A percentile compares a stretch with the other conserved stretches of the same genome.
These are phyloP conservation scores for Solioccasus polychromus DNA, from an alignment of 768 basidiomycete genomes.

Conservation along the genomic window DNA sequence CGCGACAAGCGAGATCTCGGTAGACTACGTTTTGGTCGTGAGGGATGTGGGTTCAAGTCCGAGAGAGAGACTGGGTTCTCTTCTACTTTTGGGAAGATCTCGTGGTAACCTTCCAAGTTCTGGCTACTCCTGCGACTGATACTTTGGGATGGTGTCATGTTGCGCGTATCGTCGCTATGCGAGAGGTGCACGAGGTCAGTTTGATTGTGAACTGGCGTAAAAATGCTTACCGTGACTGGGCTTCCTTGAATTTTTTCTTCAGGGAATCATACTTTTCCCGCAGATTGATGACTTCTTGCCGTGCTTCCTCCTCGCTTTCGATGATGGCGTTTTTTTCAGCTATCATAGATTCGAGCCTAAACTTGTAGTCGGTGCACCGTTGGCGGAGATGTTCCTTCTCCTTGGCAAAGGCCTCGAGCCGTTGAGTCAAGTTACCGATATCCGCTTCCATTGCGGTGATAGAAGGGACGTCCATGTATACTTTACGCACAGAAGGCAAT, in stretches of 20 bases:
- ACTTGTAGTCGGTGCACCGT: slow-evolving; percentile 41
- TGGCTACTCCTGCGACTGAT: slow-evolving; percentile 9
- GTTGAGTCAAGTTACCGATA: slow-evolving; percentile 36
- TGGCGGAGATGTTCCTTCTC: slow-evolving; percentile 44
- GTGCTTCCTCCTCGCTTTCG: slow-evolving; percentile 34
- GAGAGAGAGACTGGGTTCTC: slow-evolving; percentile 17
- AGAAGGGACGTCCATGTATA: slow-evolving; percentile 47
- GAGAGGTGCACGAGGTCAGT: background rate
- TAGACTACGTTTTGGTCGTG: slow-evolving; percentile 28
- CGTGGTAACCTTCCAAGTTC: slow-evolving; percentile 9
- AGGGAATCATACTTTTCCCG: slow-evolving; percentile 31
- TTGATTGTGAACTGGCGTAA: background rate
- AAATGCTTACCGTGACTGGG: slow-evolving; percentile 13
- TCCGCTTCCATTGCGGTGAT: slow-evolving; percentile 25
- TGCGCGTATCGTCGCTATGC: slow-evolving; percentile 7
- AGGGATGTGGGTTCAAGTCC: slow-evolving; percentile 1
- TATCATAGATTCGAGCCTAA: slow-evolving; percentile 32
- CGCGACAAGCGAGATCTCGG: slow-evolving; percentile 21
- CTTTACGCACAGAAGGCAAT: slow-evolving; percentile 53
- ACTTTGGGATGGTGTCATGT: slow-evolving; percentile 1
- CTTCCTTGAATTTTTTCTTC: slow-evolving; percentile 25
- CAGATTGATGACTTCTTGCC: slow-evolving; percentile 39
- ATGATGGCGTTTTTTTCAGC: slow-evolving; percentile 28
- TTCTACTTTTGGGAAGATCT: slow-evolving; percentile 21
- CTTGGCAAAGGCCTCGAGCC: slow-evolving; percentile 35